Evolutionary conservation across 2,329 filamentous ascomycete species (phyloP).

Genomic region (Aspergillus aculeatinus): DNA sequence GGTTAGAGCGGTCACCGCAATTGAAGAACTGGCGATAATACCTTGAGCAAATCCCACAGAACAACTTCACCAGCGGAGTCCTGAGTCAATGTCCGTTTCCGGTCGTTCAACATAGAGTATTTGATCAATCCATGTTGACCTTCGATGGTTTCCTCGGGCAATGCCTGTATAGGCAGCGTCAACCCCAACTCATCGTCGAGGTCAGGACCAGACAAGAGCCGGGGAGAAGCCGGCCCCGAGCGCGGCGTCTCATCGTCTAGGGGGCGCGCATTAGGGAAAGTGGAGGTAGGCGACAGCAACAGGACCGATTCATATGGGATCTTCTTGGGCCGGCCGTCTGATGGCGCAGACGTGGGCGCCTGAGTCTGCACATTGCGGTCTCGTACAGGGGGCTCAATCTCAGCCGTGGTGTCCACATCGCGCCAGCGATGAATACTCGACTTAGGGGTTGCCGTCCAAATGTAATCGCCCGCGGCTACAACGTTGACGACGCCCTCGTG

Average conservation of each 20-base stretch:
- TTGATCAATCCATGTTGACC: constrained; percentile 95
- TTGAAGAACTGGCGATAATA: constrained; percentile 32
- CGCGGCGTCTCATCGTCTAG: constrained; percentile 57
- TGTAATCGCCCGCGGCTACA: constrained; percentile 65
- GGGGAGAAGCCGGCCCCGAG: constrained; percentile 52
- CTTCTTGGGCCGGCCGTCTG: constrained; percentile 39
- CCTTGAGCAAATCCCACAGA: constrained; percentile 88
- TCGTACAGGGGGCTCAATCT: constrained; percentile 55
- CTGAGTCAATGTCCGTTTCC: constrained; percentile 81
- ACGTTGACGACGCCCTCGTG: constrained; percentile 68
- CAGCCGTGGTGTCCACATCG: constrained; percentile 75
- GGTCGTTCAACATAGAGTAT: constrained; percentile 85
- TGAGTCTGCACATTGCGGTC: constrained; percentile 37
- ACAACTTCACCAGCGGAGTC: constrained; percentile 95
- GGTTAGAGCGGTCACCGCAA: constrained; percentile 20
- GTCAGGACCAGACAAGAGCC: constrained; percentile 56
- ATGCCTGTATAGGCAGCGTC: constrained; percentile 63
- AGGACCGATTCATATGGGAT: constrained; percentile 78
- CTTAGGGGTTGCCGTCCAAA: constrained; percentile 87
- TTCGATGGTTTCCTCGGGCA: constrained; percentile 80
- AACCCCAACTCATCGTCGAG: constrained; percentile 50
- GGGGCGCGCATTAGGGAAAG: constrained; percentile 63
- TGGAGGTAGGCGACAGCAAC: constrained; percentile 78
- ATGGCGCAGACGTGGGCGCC: constrained; percentile 11
- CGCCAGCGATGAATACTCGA: constrained; percentile 92